Evolutionary conservation across 1,284 basidiomycete genomes (phyloP), one percentile per base, ranked within the genome.

Genomic region (Flammula alnicola): DNA sequence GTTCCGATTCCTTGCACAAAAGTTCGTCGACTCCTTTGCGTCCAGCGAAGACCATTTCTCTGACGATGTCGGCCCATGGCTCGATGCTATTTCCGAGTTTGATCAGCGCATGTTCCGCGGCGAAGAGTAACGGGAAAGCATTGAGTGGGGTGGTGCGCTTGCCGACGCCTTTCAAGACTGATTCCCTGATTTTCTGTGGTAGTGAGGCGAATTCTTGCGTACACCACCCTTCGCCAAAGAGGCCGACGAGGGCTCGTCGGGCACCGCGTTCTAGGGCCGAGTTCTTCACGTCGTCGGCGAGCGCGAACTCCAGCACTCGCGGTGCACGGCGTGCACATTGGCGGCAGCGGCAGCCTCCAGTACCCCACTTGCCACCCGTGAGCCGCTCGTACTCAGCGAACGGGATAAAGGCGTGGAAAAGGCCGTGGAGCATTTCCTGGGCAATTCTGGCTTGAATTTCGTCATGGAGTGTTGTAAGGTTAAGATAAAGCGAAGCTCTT

Each of bases 171-270:
- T 83, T 83, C 23, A 94, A 68, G 1, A 95, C 71, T 14, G 72
- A 73, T 20, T 89, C 84, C 26, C 89, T 80, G 25, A 84, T 76
- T 56, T 84, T 84, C 54, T 79, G 78, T 3, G 84, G 78, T 1
- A 95, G 75, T 0, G 72, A 65, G 1, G 88, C 87, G 58, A 96
- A 89, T 54, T 95, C 92, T 25, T 81, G 63, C 0, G 81, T 88
- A 54, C 84, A 86, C 94, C 93, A 96, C 3, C 88, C 86, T 55
- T 92, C 87, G 7, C 90, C 91, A 63, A 92, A 96, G 16, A 91
- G 77, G 0, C 85, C 83, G 0, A 93, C 83, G 5, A 97, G 75
- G 10, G 88, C 90, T 3, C 84, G 75, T 6, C 88, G 76, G 0
- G 90, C 84, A 0, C 86, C 85, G 5, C 83, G 77, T 42, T 90